Conservation (phyloP, 345 rosid species). For the Combretum micranthum region DNA sequence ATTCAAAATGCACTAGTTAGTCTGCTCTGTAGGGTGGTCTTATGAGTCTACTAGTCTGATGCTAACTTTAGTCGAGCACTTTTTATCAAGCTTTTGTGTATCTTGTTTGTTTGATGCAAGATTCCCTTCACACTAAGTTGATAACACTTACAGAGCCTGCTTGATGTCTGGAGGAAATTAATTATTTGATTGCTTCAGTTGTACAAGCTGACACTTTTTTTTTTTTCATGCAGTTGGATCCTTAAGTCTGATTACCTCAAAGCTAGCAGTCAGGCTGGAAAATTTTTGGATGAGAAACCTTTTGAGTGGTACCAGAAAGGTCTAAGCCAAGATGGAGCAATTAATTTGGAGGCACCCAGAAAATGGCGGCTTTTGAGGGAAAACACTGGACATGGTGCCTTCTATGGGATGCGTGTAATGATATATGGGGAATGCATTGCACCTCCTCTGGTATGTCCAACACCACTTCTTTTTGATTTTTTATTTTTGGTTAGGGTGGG, state of each 20-base stretch:
- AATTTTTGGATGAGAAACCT: slow-evolving; percentile 69
- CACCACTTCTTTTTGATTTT: not conserved
- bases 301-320: slow-evolving; percentile 75
- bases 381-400: slow-evolving; percentile 92
- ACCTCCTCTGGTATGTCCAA: slow-evolving; percentile 72
- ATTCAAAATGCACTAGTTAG: too few relatives aligned
- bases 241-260: slow-evolving; percentile 69
- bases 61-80: too few relatives aligned
- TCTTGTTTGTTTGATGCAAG: too few relatives aligned
- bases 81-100: too few relatives aligned
- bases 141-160: too few relatives aligned
- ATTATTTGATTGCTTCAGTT: too few relatives aligned
- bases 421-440: slow-evolving; percentile 84
- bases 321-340: slow-evolving; percentile 74
- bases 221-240: slow-evolving; percentile 75
- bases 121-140: too few relatives aligned
- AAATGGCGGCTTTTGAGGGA: slow-evolving; percentile 80
- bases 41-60: too few relatives aligned
- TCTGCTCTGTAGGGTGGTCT: too few relatives aligned
- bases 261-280: slow-evolving; percentile 69
- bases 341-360: slow-evolving; percentile 78
- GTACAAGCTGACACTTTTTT: not conserved
- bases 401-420: slow-evolving; percentile 64
- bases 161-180: too few relatives aligned
- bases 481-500: too few relatives aligned